These are phyloP conservation scores for Podila verticillata DNA, from an alignment of 192 early-diverging fungal species.

Conservation along the genomic window DNA sequence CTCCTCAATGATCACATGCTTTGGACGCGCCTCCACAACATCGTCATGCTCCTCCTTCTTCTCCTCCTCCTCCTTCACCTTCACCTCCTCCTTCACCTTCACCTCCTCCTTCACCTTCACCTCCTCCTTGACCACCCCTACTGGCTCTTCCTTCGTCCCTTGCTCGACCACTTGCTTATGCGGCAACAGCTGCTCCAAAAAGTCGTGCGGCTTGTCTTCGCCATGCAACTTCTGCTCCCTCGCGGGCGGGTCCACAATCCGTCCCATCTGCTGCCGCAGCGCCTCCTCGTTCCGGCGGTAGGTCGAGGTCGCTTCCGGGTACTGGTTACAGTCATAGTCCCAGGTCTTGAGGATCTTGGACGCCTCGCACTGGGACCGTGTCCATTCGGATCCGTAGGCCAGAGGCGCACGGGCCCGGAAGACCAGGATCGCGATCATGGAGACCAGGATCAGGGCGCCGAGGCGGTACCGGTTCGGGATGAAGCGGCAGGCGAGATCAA, in stretches of 20 bases:
- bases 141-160: background rate
- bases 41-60: background rate
- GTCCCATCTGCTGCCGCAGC: background rate
- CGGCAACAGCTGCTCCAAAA: conserved; percentile 31
- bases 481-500: conserved; percentile 81
- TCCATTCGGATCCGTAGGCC: conserved; percentile 85
- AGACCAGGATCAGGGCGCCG: conserved; percentile 57
- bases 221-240: background rate
- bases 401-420: conserved; percentile 80
- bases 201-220: conserved; percentile 37
- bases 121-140: background rate
- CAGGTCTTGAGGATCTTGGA: conserved; percentile 86
- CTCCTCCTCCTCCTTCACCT: conserved; percentile 5
- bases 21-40: background rate
- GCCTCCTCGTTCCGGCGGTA: conserved; percentile 4
- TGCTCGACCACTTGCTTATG: conserved; percentile 1
- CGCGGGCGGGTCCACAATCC: conserved; percentile 10
- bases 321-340: conserved; percentile 81
- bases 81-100: conserved; percentile 5
- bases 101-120: background rate
- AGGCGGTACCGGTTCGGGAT: conserved; percentile 62
- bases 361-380: conserved; percentile 75
- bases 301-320: conserved; percentile 20
- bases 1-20: background rate
- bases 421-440: conserved; percentile 66